Evolutionary conservation across 129 eudicot species (phyloP).

Genomic region (Flaveria trinervia): DNA sequence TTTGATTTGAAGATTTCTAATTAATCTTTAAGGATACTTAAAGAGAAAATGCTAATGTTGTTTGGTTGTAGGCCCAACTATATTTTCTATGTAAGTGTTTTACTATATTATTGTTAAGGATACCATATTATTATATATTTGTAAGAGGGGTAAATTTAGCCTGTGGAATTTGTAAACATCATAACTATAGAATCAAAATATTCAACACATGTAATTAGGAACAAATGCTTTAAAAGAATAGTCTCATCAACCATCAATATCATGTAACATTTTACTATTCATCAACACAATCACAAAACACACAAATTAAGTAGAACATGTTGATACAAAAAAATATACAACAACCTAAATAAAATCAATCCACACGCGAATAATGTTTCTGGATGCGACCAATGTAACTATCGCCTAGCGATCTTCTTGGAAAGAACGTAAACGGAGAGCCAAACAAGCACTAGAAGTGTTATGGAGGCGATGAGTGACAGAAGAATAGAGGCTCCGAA

Average conservation of each 20-base stretch:
- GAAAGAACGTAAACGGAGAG: conserved; percentile 53
- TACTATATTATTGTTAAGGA: too few relatives aligned
- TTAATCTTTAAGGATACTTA: too few relatives aligned
- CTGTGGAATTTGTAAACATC: too few relatives aligned
- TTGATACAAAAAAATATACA: background rate
- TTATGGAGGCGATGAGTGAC: conserved; percentile 48
- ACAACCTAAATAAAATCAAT: background rate
- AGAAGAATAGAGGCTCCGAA: conserved; percentile 44
- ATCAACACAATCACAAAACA: background rate
- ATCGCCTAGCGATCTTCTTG: conserved; percentile 40
- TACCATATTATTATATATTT: too few relatives aligned
- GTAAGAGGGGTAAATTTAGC: too few relatives aligned
- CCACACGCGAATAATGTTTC: background rate
- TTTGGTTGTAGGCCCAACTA: too few relatives aligned
- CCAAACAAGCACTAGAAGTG: conserved; percentile 61
- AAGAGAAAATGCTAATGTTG: too few relatives aligned
- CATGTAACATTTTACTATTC: background rate
- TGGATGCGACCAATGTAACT: background rate
- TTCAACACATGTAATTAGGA: too few relatives aligned
- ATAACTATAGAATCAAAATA: too few relatives aligned
- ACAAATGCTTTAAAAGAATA: too few relatives aligned
- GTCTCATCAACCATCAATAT: background rate
- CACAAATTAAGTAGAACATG: background rate
- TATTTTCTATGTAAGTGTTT: too few relatives aligned
- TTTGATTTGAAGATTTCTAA: too few relatives aligned